Conservation (phyloP, 768 basidiomycete species). For the Flagelloscypha sp. region DNA sequence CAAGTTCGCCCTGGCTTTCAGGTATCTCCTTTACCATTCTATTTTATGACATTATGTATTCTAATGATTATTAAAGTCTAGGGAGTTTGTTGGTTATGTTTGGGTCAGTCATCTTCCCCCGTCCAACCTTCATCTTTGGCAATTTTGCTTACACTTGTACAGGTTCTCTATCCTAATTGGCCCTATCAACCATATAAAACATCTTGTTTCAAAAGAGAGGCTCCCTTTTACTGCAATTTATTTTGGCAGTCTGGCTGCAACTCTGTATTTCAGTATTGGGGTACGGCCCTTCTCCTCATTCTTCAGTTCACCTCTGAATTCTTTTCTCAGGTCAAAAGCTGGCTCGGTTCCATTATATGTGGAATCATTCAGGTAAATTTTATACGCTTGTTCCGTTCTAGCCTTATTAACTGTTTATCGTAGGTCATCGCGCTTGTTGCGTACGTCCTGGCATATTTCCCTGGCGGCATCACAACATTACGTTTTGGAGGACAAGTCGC, state of each 20-base stretch:
- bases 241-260: slow-evolving; percentile 73
- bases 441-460: slow-evolving; percentile 94
- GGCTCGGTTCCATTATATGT: slow-evolving; percentile 74
- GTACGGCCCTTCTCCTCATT: slow-evolving; percentile 36
- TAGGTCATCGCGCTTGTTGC: slow-evolving; percentile 77
- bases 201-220: slow-evolving; percentile 73
- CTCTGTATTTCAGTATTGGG: slow-evolving; percentile 86
- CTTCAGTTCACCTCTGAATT: slow-evolving; percentile 47
- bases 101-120: slow-evolving; percentile 44
- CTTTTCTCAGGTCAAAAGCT: too few species aligned
- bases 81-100: slow-evolving; percentile 95
- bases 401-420: neutral
- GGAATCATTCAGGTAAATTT: slow-evolving; percentile 68
- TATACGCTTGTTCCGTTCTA: neutral
- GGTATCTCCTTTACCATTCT: slow-evolving; percentile 28
- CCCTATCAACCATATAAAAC: slow-evolving; percentile 87
- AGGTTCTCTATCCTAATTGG: slow-evolving; percentile 85
- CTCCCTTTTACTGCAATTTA: slow-evolving; percentile 82
- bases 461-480: slow-evolving; percentile 76
- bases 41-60: neutral
- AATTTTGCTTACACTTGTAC: slow-evolving; percentile 4
- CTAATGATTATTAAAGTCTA: slow-evolving; percentile 37
- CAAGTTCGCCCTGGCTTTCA: slow-evolving; percentile 89
- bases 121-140: neutral
- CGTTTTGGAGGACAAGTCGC: slow-evolving; percentile 75